Evolutionary conservation across 345 rosid genomes (phyloP).

Genomic region (Cardiospermum halicacabum): DNA sequence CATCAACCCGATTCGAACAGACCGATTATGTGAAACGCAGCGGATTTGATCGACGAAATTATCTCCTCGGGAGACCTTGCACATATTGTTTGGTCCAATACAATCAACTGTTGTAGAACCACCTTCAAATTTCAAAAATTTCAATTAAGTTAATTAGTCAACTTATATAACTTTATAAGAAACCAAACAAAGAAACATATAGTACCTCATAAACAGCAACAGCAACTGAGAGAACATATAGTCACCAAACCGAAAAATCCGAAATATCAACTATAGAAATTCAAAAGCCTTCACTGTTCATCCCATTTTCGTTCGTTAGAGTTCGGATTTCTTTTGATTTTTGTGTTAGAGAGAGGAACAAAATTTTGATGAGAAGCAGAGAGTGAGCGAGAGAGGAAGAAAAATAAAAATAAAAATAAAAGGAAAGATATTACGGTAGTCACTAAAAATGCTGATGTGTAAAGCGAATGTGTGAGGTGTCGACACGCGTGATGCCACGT

Average conservation of each 20-base stretch:
- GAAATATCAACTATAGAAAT: neutral
- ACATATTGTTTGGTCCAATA: conserved; percentile 23
- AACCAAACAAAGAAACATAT: too few relatives aligned
- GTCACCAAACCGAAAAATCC: too few relatives aligned
- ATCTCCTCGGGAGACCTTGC: conserved; percentile 25
- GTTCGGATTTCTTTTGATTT: neutral
- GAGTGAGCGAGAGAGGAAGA: neutral
- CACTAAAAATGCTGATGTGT: conserved; percentile 13
- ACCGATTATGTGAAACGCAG: conserved; percentile 18
- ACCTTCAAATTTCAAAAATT: neutral
- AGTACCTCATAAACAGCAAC: conserved; percentile 8
- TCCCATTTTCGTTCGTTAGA: neutral
- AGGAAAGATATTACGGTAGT: neutral
- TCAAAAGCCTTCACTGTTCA: neutral
- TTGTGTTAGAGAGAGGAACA: neutral
- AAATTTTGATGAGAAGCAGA: conserved; percentile 14
- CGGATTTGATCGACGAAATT: conserved; percentile 11
- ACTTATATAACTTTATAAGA: too few relatives aligned
- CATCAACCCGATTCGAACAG: conserved; percentile 44
- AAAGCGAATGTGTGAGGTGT: neutral
- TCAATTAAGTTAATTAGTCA: too few relatives aligned
- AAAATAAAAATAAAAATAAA: neutral
- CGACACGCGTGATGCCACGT: conserved; percentile 18
- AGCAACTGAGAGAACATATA: neutral
- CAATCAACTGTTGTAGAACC: conserved; percentile 2